Evolutionary conservation across 139 green algal species (phyloP).

Genomic region (Chlamydomonas schloesseri): DNA sequence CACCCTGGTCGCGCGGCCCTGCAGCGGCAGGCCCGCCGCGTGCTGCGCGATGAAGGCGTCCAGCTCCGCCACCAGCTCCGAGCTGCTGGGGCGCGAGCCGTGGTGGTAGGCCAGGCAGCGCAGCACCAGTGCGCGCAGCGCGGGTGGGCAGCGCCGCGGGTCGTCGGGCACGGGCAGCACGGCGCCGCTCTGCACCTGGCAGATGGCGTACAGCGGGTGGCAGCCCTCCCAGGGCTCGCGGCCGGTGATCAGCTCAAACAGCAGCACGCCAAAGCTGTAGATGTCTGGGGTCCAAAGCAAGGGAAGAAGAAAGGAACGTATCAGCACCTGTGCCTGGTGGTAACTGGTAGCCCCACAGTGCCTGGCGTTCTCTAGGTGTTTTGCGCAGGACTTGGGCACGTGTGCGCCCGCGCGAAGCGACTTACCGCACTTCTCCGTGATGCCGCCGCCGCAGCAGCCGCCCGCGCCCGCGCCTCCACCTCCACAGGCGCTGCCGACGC

Average conservation of each 20-base stretch:
- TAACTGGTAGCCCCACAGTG: too few species aligned
- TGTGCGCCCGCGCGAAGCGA: too few species aligned
- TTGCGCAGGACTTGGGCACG: too few species aligned
- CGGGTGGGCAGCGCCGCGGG: conserved; percentile 29
- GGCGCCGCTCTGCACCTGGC: conserved; percentile 13
- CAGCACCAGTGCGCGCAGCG: conserved; percentile 33
- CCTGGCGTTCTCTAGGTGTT: too few species aligned
- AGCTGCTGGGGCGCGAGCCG: not conserved
- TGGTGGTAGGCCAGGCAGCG: conserved; percentile 41
- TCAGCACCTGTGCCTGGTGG: too few species aligned
- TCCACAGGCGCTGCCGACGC: not conserved
- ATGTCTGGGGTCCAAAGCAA: too few species aligned
- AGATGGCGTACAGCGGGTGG: conserved; percentile 36
- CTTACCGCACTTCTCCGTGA: conserved; percentile 17
- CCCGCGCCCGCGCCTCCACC: not conserved
- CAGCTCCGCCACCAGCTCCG: conserved; percentile 28
- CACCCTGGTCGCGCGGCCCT: not conserved
- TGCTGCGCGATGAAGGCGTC: conserved; percentile 15
- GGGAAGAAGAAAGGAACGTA: too few species aligned
- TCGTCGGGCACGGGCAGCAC: conserved; percentile 41
- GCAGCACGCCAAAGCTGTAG: conserved; percentile 30
- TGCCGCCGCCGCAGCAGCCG: not conserved
- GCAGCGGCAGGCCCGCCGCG: not conserved
- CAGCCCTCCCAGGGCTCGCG: conserved; percentile 34
- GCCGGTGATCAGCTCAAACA: conserved; percentile 34